Base-by-base conservation (phyloP, 495 filamentous ascomycete species). In the Tuber brumale region DNA sequence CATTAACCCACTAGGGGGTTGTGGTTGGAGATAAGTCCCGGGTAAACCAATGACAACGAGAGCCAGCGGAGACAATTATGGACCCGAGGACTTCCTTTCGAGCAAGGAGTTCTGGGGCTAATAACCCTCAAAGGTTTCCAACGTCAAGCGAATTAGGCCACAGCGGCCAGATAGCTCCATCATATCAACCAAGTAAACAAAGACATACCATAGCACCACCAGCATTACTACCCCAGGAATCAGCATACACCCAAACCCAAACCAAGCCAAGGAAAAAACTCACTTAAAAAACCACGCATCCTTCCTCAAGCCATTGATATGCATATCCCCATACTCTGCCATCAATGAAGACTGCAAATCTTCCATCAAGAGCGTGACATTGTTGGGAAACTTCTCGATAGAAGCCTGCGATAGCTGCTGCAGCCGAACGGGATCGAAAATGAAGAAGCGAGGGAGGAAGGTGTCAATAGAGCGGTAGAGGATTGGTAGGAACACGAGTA, bases 401-500 rank as follows among this genome's bases (percentile, higher is more conserved):
- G 88, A 89, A 76, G 88, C 86, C 83, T 88, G 84, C 27, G 90
- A 87, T 21, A 95, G 86, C 70, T 91, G 89, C 79, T 92, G 88
- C 77, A 96, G 87, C 73, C 94, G 87, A 51, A 85, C 85, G 4
- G 88, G 87, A 46, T 89, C 83, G 84, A 96, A 94, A 84, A 94
- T 89, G 87, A 93, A 95, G 87, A 93, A 92, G 73, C 85, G 87
- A 72, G 92, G 88, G 41, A 94, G 87, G 81, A 90, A 88, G 72
- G 89, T 86, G 82, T 94, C 90, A 74, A 94, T 81, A 79, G 87
- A 86, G 86, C 87, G 89, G 83, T 88, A 87, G 57, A 92, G 76
- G 61, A 89, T 87, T 2, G 89, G 83, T 72, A 92, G 79, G 80
- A 92, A 82, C 80, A 89, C 88, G 76, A 92, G 79, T 82, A 89